Percentiles rank a stretch among this genome's conserved stretches.
phyloP scores from a whole-genome alignment of 2,329 filamentous ascomycete genomes.

The Mycocentrospora acerina region DNA sequence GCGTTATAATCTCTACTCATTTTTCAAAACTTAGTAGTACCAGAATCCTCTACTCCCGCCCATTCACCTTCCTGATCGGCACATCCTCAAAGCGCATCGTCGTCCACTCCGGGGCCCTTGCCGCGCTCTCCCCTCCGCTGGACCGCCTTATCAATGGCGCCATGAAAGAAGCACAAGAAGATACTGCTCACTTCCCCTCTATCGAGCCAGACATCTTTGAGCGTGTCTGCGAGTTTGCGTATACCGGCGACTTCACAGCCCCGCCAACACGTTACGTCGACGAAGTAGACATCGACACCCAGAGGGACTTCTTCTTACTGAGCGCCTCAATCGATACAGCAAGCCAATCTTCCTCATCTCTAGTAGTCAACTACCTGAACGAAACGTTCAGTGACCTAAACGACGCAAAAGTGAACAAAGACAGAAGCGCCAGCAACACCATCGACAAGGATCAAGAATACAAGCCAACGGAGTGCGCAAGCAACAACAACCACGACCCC shows the following conservation, averaged over 20 bases:
- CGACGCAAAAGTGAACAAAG: too few species aligned
- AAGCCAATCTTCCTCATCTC: too few species aligned
- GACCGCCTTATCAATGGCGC: slow-evolving; percentile 12
- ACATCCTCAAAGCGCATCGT: slow-evolving; percentile 7
- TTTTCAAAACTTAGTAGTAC: too few species aligned
- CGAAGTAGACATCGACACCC: not conserved
- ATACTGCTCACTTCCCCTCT: slow-evolving; percentile 8
- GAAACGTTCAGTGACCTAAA: too few species aligned
- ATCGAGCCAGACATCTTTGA: slow-evolving; percentile 14
- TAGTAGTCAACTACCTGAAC: too few species aligned
- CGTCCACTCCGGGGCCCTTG: slow-evolving; percentile 14
- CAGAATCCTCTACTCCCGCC: not conserved
- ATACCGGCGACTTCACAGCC: slow-evolving; percentile 10
- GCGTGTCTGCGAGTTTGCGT: slow-evolving; percentile 17
- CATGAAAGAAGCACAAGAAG: slow-evolving; percentile 14
- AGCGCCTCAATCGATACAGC: not conserved
- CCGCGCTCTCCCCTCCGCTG: slow-evolving; percentile 5
- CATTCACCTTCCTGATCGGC: slow-evolving; percentile 17
- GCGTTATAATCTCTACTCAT: not conserved
- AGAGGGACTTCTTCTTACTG: not conserved
- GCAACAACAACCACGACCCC: too few species aligned
- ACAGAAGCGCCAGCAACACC: too few species aligned
- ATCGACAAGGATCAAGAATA: too few species aligned
- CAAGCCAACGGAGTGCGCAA: too few species aligned
- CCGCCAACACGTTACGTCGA: not conserved